Evolutionary conservation across 345 rosid species (phyloP), one percentile per base, ranked within the genome.

Genomic region (Populus nigra): DNA sequence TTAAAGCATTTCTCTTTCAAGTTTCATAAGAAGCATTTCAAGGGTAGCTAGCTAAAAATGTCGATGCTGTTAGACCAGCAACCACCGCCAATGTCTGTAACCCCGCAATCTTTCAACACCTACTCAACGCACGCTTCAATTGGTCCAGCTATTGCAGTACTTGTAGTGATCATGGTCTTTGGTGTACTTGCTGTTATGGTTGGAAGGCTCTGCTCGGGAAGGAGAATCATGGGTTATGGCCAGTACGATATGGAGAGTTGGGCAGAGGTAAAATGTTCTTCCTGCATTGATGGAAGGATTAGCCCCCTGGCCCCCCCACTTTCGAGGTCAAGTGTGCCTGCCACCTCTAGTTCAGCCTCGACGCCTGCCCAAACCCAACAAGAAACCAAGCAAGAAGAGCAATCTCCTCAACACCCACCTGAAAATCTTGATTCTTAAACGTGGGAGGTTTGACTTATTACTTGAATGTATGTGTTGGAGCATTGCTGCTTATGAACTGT

Each of bases 201-300:
- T 59, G 93, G 96, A 47, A 89, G 94, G 78, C 81, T 91, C 49
- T 93, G 96, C 83, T 85, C 96, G 0, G 94, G 96, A 5, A 87
- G 81, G 88, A 86, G 81, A 62, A 86, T 91, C 73, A 66, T 90
- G 78, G 91, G 97, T 0, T 84, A 84, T 13, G 92, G 90, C n/a
- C 85, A 85, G 55, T 88, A 84, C 63, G 90, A 93, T 73, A 67
- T 93, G 27, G 98, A 91, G 83, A 86, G 90, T 68, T 91, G 98
- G 94, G 88, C 88, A 5, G 94, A 93, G 84, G 65, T 77, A 7
- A 86, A 87, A 81, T 93, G 88, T 57, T 77, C 89, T 39, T 83
- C 98, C 77, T 91, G 98, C 83, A 91, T 93, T 68, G 94, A 91
- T 69, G 96, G 96, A n/a, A 81, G 85, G 35, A 81, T 93, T 55